phyloP scores from a whole-genome alignment of 78 protist species.

The Dictyostelium capitatum region DNA sequence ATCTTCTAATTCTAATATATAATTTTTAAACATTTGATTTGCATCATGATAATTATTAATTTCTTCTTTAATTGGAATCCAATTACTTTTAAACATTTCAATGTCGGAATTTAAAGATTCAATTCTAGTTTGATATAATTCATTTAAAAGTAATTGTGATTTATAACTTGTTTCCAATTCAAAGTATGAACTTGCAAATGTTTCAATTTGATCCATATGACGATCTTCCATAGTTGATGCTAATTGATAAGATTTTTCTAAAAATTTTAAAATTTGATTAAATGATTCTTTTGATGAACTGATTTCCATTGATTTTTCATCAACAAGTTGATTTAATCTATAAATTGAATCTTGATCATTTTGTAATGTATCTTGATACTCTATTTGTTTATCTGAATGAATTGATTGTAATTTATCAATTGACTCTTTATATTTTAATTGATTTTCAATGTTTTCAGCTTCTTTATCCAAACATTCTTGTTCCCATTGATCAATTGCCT shows the following conservation, averaged over 20 bases:
- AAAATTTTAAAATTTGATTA: not conserved
- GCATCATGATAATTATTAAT: not conserved
- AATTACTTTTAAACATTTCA: not conserved
- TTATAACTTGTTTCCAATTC: not conserved
- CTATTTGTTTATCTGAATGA: not conserved
- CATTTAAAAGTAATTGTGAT: not conserved
- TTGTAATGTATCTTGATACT: not conserved
- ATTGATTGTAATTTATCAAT: not conserved
- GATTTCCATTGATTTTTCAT: not conserved
- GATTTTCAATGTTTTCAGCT: not conserved
- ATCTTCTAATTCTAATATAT: not conserved
- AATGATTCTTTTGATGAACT: not conserved
- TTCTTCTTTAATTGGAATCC: slow-evolving; percentile 14
- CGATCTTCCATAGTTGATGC: slow-evolving; percentile 2
- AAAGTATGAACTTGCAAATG: not conserved
- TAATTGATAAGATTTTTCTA: not conserved
- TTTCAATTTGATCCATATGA: not conserved
- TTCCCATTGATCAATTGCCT: slow-evolving; percentile 8
- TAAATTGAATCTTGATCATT: not conserved
- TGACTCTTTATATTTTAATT: not conserved
- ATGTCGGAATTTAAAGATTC: not conserved
- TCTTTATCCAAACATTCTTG: not conserved
- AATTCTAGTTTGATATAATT: not conserved
- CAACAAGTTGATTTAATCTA: not conserved
- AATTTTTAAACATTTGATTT: not conserved